Evolutionary conservation across 257 asterid species (phyloP), one percentile per base, ranked within the genome.

Genomic region (Nicotiana tomentosiformis): DNA sequence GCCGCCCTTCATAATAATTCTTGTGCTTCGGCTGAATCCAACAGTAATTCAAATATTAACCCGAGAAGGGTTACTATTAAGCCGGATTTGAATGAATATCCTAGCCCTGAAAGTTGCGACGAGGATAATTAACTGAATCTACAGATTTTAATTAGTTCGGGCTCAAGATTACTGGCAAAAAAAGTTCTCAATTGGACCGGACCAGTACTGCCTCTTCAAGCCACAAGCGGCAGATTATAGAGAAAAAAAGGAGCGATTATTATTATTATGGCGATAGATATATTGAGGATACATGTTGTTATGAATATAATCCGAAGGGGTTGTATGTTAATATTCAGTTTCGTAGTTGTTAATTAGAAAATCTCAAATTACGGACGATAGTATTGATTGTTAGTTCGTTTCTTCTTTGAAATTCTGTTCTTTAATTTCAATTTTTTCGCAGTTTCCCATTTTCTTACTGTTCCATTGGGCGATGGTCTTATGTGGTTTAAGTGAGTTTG

Each of bases 1-100:
- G 85, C 91, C 1, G 1, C 11, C 18, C 88, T 9, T 43, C 51
- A 43, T 43, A 9, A 60, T 18, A 60, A 74, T 20, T 51, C 82
- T 14, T 26, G 83, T 0, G 37, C 78, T 3, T 14, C 1, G 18
- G 2, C 33, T 35, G 60, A 65, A 46, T 55, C 77, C 1, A 67
- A 43, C 29, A 53, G 61, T 51, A 65, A 49, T 26, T 26, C 66
- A 9, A 77, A 78, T 1, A 30, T 83, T 14, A 83, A 80, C 5
- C 23, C 91, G 3, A 80, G 60, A 30, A 94, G 91, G 81, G 87
- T 70, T 20, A 0, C 64, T 5, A 88, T 83, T 86, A 91, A 90
- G 81, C 96, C 97, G 62, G 97, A 94, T 82, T 89, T 94, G 96
- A 94, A 94, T 26, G 93, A 94, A 90, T 94, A 91, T 68, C 98